Conservation (phyloP, 371 early-diverging fungal species). For the Syncephalastrum racemosum region DNA sequence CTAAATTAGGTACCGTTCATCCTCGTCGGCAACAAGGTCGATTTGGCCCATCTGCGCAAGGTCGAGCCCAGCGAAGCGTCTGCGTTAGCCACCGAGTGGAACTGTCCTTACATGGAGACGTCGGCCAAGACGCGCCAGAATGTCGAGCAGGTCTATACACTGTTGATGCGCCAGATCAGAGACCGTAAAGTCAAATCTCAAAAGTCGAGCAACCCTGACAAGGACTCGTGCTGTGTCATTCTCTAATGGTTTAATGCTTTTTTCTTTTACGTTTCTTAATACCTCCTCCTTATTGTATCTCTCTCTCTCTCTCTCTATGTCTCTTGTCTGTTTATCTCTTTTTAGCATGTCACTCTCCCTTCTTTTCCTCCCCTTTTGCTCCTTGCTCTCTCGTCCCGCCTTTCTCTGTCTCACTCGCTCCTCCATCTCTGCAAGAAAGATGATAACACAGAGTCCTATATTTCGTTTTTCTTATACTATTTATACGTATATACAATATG, state of each 20-base stretch:
- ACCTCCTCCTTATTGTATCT: slow-evolving; percentile 1
- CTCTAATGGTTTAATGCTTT: no score
- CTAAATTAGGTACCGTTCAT: slow-evolving; percentile 70
- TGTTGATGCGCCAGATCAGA: slow-evolving; percentile 77
- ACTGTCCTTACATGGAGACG: slow-evolving; percentile 82
- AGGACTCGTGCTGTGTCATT: slow-evolving; percentile 49
- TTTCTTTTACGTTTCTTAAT: slow-evolving; percentile 3
- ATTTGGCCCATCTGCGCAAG: slow-evolving; percentile 72
- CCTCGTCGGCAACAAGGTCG: slow-evolving; percentile 87
- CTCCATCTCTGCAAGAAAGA: no score
- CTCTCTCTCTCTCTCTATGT: slow-evolving; percentile 1
- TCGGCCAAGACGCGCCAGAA: slow-evolving; percentile 87
- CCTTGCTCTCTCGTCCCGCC: no score
- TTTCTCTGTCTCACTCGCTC: no score
- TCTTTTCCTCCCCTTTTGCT: no score
- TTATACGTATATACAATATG: no score
- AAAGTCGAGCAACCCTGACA: slow-evolving; percentile 44
- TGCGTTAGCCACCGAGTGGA: slow-evolving; percentile 76
- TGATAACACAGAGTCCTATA: no score
- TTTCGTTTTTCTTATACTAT: no score
- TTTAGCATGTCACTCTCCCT: neutral
- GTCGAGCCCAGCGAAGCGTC: slow-evolving; percentile 71
- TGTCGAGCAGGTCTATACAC: slow-evolving; percentile 79
- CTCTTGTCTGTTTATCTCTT: neutral
- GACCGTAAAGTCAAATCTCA: slow-evolving; percentile 66